Evolutionary conservation across 2,329 filamentous ascomycete genomes (phyloP), one percentile per base, ranked within the genome.

Genomic region (Epichloe amarillans): DNA sequence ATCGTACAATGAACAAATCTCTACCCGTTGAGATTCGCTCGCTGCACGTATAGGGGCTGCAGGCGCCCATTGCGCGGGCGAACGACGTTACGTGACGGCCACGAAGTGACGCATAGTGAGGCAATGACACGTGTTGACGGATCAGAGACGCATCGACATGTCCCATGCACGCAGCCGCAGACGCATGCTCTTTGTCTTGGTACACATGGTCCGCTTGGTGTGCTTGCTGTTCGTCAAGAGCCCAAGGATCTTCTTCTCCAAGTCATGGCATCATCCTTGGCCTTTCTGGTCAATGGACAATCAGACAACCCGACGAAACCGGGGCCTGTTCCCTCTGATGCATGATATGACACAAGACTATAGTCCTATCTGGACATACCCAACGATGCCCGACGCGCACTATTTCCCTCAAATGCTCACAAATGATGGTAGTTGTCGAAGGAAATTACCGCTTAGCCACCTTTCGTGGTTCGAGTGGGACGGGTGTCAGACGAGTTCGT

Each of bases 361-460:
- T 30, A n/a, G 46, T 30, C 36, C 30, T 11, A 33, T 30, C 19
- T 15, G 3, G 21, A 15, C 35, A 35, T 42, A 52, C 51, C 51
- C 47, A 50, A 52, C 47, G 51, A 46, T 52, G 47, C 50, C 50
- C 50, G 36, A 52, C 47, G 46, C 47, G 33, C 42, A 35, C 43
- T 44, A 15, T 30, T 17, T 38, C 23, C 8, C 14, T 17, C 15
- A 42, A 38, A 17, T 37, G 21, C 47, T 47, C 23, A 41, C 19
- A 43, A 12, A 46, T 23, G 38, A 52, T 45, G 37, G 43, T 38
- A 11, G 43, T 40, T 38, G 47, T 39, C 38, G 19, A 43, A 47
- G 21, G 26, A 47, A 15, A 49, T 33, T 33, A 35, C 33, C 26
- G n/a, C 21, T 12, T 41, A 49, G 46, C 46, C 17, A 47, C 42